Base-by-base conservation (phyloP, 164 flowering plant species). In the Taxillus chinensis region DNA sequence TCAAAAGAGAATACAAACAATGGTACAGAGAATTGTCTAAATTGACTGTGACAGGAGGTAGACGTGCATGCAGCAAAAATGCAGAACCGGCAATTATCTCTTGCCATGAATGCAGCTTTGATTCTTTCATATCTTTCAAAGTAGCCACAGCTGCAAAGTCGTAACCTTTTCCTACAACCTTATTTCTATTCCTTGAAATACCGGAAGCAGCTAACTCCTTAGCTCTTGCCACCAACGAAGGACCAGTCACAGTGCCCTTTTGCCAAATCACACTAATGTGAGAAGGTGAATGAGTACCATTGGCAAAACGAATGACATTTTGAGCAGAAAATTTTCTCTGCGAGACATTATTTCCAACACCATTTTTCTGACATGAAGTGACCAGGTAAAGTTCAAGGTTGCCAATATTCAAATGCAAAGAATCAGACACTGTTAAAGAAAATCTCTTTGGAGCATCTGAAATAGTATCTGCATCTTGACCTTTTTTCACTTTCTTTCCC, bases 181-280 rank as follows among this genome's bases (percentile, higher is more conserved):
- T 80, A 62, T 66, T 72, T 70, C 73, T 73, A 55, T 67, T 66
- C 59, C 63, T 69, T 11, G 74, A 66, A 65, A 82, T 82, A 61
- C 78, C 84, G 59, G 78, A 73, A 51, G 80, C 74, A 65, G 89
- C 96, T 51, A 86, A 58, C 40, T 48, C 57, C 79, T 81, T 77
- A 40, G 87, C 98, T 74, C 63, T 87, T 71, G 74, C 70, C 14
- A 72, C 71, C 50, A 87, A 75, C 84, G 87, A 82, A 63, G 93
- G 82, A 45, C 87, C 98, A 62, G 87, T 85, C 15, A 73, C 76
- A 64, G 78, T 62, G 70, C 78, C 80, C 39, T 80, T 89, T 70
- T 83, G 95, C 95, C 97, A 89, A 72, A 80, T 53, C 78, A 95
- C 68, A 70, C 78, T 76, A 64, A 92, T 69, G 46, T 79, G 69